Conservation (phyloP, 805 yeast species). For the Suhomyces emberorum region DNA sequence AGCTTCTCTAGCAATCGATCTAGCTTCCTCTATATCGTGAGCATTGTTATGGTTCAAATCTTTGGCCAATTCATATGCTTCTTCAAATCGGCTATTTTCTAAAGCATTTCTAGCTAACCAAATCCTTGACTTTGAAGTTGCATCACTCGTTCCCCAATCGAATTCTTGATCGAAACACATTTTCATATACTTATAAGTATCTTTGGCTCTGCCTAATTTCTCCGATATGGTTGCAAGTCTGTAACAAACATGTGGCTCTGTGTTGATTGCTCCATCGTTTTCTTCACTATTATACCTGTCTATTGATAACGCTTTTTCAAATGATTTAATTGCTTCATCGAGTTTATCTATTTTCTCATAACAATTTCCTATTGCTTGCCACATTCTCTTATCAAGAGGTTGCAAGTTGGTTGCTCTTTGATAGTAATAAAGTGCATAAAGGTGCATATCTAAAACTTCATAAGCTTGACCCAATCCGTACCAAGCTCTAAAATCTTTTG, state of each 20-base stretch:
- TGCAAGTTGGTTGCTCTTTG: constrained; percentile 86
- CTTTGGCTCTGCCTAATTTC: constrained; percentile 47
- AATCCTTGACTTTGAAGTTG: constrained; percentile 72
- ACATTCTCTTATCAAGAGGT: constrained; percentile 88
- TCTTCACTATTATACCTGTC: constrained; percentile 34
- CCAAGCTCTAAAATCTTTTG: constrained; percentile 94
- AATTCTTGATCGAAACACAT: constrained; percentile 62
- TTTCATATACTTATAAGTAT: constrained; percentile 62
- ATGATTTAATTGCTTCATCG: constrained; percentile 75
- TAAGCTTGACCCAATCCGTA: constrained; percentile 98
- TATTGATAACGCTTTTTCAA: constrained; percentile 67
- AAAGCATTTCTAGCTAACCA: constrained; percentile 81
- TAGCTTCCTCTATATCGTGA: constrained; percentile 85
- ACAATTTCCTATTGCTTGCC: constrained; percentile 93
- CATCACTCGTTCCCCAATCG: constrained; percentile 66
- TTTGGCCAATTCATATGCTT: constrained; percentile 70
- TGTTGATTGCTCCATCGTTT: constrained; percentile 35
- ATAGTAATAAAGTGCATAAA: constrained; percentile 87
- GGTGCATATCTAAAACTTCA: constrained; percentile 92
- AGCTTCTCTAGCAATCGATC: constrained; percentile 78
- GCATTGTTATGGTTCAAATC: constrained; percentile 69
- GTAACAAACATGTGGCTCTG: constrained; percentile 51
- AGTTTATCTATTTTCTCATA: constrained; percentile 72
- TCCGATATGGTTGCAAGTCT: constrained; percentile 69
- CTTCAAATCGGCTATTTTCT: constrained; percentile 52